Base-by-base conservation (phyloP, 768 basidiomycete species). In the Mycena latifolia region DNA sequence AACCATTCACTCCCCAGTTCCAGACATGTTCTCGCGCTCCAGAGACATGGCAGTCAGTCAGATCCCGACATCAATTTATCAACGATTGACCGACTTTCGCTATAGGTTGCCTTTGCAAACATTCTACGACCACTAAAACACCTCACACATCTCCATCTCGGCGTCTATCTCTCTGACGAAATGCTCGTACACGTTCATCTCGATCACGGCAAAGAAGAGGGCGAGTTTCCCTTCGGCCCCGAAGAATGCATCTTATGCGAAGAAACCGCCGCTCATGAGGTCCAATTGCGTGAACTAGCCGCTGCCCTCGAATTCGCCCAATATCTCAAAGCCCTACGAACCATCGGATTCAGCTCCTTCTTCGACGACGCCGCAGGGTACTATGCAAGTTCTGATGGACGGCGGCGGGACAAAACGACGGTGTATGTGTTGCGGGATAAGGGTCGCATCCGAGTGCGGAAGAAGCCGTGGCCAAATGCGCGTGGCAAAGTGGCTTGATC, bases 1-100 rank as follows among this genome's bases (percentile, higher is more conserved):
- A 54, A 81, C 82, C 27, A 64, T 82, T 4, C 90, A 92, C 75
- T 92, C 90, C 9, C 90, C 91, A 0, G 80, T 92, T 60, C 86
- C 86, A 8, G 84, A 85, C 20, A 73, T 82, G 28, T 89, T 81
- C 69, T 58, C 74, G 18, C 78, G 81, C 28, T 80, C 77, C 10
- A 70, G 77, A 50, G 74, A 76, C 15, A 78, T 92, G 61, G 84
- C 85, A 57, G 92, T 92, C 76, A 74, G 89, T 78, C 25, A 22
- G 28, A 7, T 11, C 2, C 28, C 4, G 33, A n/a, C 6, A 14
- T 35, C 20, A 59, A 48, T 28, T 24, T n/a, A 9, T 28, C 45
- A 12, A 45, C 29, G 33, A 52, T 45, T 64, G 15, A 53, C 52
- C 60, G 25, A 66, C 39, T 15, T 43, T 28, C 8, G 31, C 52